Conservation (phyloP, 768 basidiomycete species). For the Mycena capillaripes region DNA sequence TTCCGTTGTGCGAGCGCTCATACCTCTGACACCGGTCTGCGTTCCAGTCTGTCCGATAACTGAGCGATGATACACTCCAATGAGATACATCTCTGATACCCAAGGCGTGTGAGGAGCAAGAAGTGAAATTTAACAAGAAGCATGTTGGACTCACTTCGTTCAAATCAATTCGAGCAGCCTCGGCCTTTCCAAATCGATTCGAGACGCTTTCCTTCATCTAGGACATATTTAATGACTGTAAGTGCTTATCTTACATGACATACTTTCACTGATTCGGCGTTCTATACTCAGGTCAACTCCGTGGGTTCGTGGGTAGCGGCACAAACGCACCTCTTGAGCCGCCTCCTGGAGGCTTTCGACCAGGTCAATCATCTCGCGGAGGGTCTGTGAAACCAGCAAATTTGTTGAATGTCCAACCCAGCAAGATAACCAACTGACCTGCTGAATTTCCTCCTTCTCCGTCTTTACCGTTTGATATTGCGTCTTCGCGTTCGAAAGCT, state of each 20-base stretch:
- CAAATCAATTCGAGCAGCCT: neutral
- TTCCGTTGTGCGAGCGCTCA: neutral
- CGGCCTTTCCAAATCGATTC: neutral
- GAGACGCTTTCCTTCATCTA: neutral
- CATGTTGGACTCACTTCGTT: neutral
- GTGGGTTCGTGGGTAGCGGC: no score
- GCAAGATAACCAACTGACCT: neutral
- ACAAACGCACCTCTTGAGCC: neutral
- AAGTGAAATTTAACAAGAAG: no score
- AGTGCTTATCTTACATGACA: neutral
- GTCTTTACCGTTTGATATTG: neutral
- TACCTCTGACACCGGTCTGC: neutral
- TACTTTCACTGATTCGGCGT: neutral
- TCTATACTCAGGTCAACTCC: neutral
- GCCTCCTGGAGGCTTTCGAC: slow-evolving; percentile 6
- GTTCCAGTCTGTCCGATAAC: neutral
- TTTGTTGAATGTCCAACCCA: no score
- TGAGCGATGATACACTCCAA: neutral
- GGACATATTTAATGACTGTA: neutral
- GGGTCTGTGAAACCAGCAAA: neutral
- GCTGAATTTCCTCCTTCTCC: slow-evolving; percentile 1
- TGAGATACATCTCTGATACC: neutral
- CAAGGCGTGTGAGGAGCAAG: neutral
- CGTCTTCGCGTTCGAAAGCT: neutral
- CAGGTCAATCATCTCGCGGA: slow-evolving; percentile 3